phyloP scores from a whole-genome alignment of 1,284 basidiomycete genomes.

The Pascua guehoae region DNA sequence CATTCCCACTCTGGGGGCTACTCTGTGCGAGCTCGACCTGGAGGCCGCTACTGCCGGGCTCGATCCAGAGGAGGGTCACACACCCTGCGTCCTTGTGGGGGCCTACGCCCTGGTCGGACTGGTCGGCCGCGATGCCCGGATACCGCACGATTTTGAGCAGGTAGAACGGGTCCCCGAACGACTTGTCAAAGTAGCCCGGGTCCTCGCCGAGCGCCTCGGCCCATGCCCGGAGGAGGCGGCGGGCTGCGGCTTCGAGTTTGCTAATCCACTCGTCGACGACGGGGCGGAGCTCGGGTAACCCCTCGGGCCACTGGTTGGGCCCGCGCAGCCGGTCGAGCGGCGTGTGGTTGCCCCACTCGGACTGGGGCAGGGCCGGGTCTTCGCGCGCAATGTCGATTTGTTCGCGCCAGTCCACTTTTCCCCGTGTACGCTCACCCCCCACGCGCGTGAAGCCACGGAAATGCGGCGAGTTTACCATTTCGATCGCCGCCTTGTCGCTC shows the following conservation, averaged over 20 bases:
- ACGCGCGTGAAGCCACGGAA: constrained; percentile 19
- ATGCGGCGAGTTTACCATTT: constrained; percentile 25
- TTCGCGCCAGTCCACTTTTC: constrained; percentile 15
- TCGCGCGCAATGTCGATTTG: constrained; percentile 18
- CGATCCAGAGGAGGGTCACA: constrained; percentile 15
- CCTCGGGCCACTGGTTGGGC: constrained; percentile 16
- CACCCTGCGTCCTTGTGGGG: constrained; percentile 17
- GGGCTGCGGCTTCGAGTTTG: neutral
- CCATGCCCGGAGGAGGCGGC: constrained; percentile 13
- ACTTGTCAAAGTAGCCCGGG: constrained; percentile 10
- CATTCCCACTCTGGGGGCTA: too few relatives aligned
- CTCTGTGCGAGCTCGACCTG: constrained; percentile 5
- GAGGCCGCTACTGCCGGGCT: constrained; percentile 6
- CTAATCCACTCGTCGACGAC: constrained; percentile 10
- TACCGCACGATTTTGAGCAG: constrained; percentile 20
- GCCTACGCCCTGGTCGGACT: constrained; percentile 13
- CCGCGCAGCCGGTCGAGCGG: constrained; percentile 9
- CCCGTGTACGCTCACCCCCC: constrained; percentile 12
- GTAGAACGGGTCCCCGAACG: constrained; percentile 15
- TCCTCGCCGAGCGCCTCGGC: constrained; percentile 12
- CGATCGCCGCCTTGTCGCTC: constrained; percentile 27
- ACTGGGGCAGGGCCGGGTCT: neutral
- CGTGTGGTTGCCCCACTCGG: neutral
- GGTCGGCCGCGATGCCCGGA: neutral
- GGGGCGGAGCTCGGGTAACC: constrained; percentile 3